These are phyloP conservation scores for Austroboletus rostrupii DNA, from an alignment of 1,284 basidiomycete species.

Conservation along the genomic window DNA sequence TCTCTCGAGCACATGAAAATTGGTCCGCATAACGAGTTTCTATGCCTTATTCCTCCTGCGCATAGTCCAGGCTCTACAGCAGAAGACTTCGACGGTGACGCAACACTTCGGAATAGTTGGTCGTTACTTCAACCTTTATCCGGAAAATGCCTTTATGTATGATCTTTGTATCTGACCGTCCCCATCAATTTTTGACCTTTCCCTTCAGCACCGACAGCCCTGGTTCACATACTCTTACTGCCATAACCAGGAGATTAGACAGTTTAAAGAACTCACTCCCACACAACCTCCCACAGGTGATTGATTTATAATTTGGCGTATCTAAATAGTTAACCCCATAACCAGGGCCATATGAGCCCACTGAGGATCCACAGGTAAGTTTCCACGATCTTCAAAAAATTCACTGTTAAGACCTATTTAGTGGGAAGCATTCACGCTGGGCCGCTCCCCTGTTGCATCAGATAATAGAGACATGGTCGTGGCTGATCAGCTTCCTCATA, in stretches of 20 bases:
- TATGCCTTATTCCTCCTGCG: slow-evolving; percentile 72
- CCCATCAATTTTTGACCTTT: slow-evolving; percentile 14
- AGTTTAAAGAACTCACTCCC: slow-evolving; percentile 73
- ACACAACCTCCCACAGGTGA: slow-evolving; percentile 64
- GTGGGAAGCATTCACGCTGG: slow-evolving; percentile 81
- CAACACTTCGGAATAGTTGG: slow-evolving; percentile 71
- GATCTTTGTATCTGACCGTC: slow-evolving; percentile 33
- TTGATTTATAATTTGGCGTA: slow-evolving; percentile 17
- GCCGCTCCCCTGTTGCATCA: slow-evolving; percentile 58
- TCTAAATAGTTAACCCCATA: slow-evolving; percentile 11
- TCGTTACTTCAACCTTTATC: slow-evolving; percentile 71
- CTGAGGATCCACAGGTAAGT: slow-evolving; percentile 74
- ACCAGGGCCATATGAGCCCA: slow-evolving; percentile 65
- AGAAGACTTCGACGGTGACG: slow-evolving; percentile 54
- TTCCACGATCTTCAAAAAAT: slow-evolving; percentile 19
- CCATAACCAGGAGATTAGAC: slow-evolving; percentile 84
- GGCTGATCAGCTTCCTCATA: slow-evolving; percentile 58
- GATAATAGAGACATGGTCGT: slow-evolving; percentile 62
- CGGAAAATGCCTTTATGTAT: slow-evolving; percentile 77
- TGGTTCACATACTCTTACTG: slow-evolving; percentile 98
- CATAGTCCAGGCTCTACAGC: slow-evolving; percentile 42
- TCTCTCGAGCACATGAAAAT: slow-evolving; percentile 70
- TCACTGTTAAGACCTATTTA: slow-evolving; percentile 29
- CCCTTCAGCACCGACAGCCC: slow-evolving; percentile 66
- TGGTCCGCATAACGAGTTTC: slow-evolving; percentile 59